Evolutionary conservation across 2,329 filamentous ascomycete genomes (phyloP), one percentile per base, ranked within the genome.

Genomic region (Beauveria sp.): DNA sequence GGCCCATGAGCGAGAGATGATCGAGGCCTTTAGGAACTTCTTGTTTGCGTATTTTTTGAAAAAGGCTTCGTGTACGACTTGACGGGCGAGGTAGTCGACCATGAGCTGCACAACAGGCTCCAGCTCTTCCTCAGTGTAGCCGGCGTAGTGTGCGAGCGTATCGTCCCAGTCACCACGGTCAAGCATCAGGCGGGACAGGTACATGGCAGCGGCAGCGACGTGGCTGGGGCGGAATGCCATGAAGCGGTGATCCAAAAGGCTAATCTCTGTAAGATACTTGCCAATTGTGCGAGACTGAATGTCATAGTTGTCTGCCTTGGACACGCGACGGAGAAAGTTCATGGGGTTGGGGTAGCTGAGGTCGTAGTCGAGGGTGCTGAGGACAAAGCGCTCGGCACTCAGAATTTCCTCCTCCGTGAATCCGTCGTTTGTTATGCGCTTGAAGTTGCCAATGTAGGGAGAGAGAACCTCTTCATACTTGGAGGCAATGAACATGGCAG

Each of bases 21-120:
- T 92, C 28, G 93, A 97, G 68, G 92, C 92, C 80, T 99, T 99
- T 69, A 97, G 79, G 78, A 97, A 99, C 78, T 96, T 97, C 82
- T 97, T 99, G 84, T 91, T 96, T 61, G 94, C 94, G 74, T 99
- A 99, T 77, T 99, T 99, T 84, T 96, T 96, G 83, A 97, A 97
- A 82, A 99, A 97, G 43, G 94, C 96, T 73, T 97, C 93, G 71
- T 99, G 94, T 48, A 88, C 84, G 59, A 97, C 90, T 28, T 93
- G 94, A 14, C 90, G 87, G 62, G 90, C 89, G 44, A 99, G 87
- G 73, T 99, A 99, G 75, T 99, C 92, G 64, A 99, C 86, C 92
- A 99, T 97, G 63, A 97, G 83, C 69, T 89, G 84, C 71, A 96
- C 91, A 46, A 97, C 90, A 12, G 93, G 93, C 73, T 93, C 85